Base-by-base conservation (phyloP, 2,329 filamentous ascomycete genomes). In the Fusarium sp. region DNA sequence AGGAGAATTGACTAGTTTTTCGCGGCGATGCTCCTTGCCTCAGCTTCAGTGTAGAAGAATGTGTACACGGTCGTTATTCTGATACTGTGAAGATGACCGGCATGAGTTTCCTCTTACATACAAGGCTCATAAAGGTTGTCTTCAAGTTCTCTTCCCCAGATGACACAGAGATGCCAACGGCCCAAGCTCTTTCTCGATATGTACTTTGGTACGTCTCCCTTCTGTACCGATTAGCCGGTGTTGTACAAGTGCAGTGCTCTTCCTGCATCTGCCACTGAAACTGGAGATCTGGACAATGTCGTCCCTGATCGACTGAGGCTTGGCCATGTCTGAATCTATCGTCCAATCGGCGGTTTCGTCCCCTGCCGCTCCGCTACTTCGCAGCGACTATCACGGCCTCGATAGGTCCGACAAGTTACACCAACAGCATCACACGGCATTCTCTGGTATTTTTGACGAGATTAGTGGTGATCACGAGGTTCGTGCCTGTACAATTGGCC, bases 301-400 rank as follows among this genome's bases (percentile, higher is more conserved):
- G 54, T 55, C 40, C 47, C 53, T 55, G 57, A 55, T 53, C 50
- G 53, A 47, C 46, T 66, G 37, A 55, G 37, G 49, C 49, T 56
- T 41, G 49, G 34, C 34, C n/a, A 54, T 50, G 55, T 42, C 63
- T 49, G 25, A 61, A 56, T 37, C 48, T 51, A 68, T 66, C 51
- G 53, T 53, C 69, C 68, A 74, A 73, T 72, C 61, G 68, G 72
- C 53, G 55, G 48, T 59, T 70, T 72, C 48, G 56, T 34, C 42
- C 50, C 45, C 42, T 63, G 32, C 25, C 27, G 40, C 25, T 37
- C 25, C 55, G 60, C 55, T 59, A 45, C 59, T 50, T 51, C 28
- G 30, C 11, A 43, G 18, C 20, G 40, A 51, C 32, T 59, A 54
- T 53, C 34, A 54, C 54, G 40, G 40, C 50, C 50, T 71, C 28